Conservation (phyloP, 108 stramenopile species). For the Phaeodactylum tricornutum region DNA sequence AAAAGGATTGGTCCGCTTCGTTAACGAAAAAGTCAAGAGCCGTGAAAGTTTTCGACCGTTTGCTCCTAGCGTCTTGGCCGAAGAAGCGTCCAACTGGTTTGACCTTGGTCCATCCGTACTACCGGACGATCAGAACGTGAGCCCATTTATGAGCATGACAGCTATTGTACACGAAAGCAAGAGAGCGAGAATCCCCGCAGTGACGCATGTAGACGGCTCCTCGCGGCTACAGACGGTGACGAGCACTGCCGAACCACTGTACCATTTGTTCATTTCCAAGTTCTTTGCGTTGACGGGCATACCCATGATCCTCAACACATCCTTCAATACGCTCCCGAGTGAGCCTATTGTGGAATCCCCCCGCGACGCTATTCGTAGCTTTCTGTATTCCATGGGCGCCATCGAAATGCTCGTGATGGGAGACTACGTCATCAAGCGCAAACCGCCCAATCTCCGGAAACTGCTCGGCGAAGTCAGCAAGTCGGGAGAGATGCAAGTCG, state of each 20-base stretch:
- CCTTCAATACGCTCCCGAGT: slow-evolving; percentile 84
- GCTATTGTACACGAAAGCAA: slow-evolving; percentile 58
- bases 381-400: slow-evolving; percentile 74
- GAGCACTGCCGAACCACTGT: slow-evolving; percentile 58
- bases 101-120: slow-evolving; percentile 26
- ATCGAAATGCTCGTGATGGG: slow-evolving; percentile 83
- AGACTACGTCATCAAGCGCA: slow-evolving; percentile 70
- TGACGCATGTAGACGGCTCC: slow-evolving; percentile 93
- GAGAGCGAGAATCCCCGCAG: slow-evolving; percentile 67
- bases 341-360: slow-evolving; percentile 95
- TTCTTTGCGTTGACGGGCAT: slow-evolving; percentile 83
- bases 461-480: slow-evolving; percentile 54
- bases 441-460: slow-evolving; percentile 42
- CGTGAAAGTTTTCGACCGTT: slow-evolving; percentile 93
- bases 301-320: slow-evolving; percentile 94
- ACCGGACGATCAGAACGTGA: slow-evolving; percentile 27
- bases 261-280: slow-evolving; percentile 72
- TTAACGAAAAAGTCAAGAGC: slow-evolving; percentile 81
- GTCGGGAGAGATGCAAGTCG: slow-evolving; percentile 24
- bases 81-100: slow-evolving; percentile 82
- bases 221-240: slow-evolving; percentile 92
- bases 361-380: slow-evolving; percentile 71
- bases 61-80: slow-evolving; percentile 86
- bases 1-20: slow-evolving; percentile 68
- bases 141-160: slow-evolving; percentile 86